Evolutionary conservation across 192 early-diverging fungal genomes (phyloP).

Genomic region (Entomortierella beljakovae): DNA sequence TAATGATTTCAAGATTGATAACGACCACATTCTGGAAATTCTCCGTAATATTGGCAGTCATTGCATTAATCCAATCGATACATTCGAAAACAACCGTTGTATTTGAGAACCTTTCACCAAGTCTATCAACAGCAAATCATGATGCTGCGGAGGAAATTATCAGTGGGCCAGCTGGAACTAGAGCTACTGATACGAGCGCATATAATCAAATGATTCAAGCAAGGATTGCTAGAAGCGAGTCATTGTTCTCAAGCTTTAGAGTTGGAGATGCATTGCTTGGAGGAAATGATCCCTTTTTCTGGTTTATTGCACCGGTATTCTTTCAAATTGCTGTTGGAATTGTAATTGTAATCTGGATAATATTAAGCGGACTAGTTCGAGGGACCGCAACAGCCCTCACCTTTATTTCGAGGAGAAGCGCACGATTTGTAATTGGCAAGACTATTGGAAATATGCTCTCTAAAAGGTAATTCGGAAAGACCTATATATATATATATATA

Average conservation of each 20-base stretch:
- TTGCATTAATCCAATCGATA: slow-evolving; percentile 37
- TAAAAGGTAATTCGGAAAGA: slow-evolving; percentile 28
- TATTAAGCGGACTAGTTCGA: slow-evolving; percentile 43
- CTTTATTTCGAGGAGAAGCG: slow-evolving; percentile 32
- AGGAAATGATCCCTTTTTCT: slow-evolving; percentile 65
- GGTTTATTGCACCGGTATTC: slow-evolving; percentile 65
- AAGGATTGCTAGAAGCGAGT: slow-evolving; percentile 22
- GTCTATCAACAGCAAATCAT: background rate
- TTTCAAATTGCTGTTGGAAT: slow-evolving; percentile 62
- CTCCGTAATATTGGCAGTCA: slow-evolving; percentile 27
- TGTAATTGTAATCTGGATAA: slow-evolving; percentile 53
- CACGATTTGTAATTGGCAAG: slow-evolving; percentile 30
- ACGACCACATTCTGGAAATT: slow-evolving; percentile 39
- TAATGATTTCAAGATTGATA: slow-evolving; percentile 39
- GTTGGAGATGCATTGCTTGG: slow-evolving; percentile 60
- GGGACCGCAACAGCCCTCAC: slow-evolving; percentile 8
- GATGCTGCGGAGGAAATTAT: slow-evolving; percentile 33
- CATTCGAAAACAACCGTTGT: slow-evolving; percentile 9
- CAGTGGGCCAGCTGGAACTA: slow-evolving; percentile 12
- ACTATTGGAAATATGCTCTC: slow-evolving; percentile 37
- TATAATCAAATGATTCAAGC: slow-evolving; percentile 36
- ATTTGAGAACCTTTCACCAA: slow-evolving; percentile 1
- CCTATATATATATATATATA: no score
- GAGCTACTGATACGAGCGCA: slow-evolving; percentile 2
- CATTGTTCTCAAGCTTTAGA: slow-evolving; percentile 37